Evolutionary conservation across 1,284 basidiomycete genomes (phyloP).

Genomic region (Anthracocystis setariae): DNA sequence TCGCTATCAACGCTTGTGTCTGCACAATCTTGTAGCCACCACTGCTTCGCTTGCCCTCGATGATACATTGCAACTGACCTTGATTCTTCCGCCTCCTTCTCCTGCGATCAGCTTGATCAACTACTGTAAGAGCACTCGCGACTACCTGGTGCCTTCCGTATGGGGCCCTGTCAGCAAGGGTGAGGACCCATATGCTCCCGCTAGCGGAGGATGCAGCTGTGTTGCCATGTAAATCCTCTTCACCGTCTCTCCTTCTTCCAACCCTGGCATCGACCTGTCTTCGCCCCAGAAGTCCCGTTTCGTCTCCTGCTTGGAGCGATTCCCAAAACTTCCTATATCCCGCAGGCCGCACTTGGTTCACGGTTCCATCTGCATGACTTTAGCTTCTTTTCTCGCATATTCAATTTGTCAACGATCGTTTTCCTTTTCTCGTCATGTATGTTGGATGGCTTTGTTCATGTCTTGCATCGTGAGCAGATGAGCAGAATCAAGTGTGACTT

Average conservation of each 20-base stretch:
- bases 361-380: conserved; percentile 14
- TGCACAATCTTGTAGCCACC: neutral
- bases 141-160: conserved; percentile 86
- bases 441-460: neutral
- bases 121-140: conserved; percentile 88
- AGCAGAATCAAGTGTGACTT: neutral
- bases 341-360: neutral
- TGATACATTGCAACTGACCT: neutral
- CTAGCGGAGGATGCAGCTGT: conserved; percentile 71
- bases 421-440: neutral
- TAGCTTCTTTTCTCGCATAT: conserved; percentile 12
- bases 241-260: neutral
- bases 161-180: conserved; percentile 91
- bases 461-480: neutral
- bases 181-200: conserved; percentile 87
- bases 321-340: conserved; percentile 19
- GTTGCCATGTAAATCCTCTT: conserved; percentile 50
- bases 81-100: neutral
- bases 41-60: neutral
- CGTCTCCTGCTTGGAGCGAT: neutral
- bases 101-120: conserved; percentile 77
- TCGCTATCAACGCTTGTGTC: no score
- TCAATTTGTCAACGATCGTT: conserved; percentile 1
- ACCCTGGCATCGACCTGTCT: neutral
- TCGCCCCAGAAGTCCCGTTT: neutral